Evolutionary conservation across 164 flowering plant genomes (phyloP).

Genomic region (Vitis rupestris): DNA sequence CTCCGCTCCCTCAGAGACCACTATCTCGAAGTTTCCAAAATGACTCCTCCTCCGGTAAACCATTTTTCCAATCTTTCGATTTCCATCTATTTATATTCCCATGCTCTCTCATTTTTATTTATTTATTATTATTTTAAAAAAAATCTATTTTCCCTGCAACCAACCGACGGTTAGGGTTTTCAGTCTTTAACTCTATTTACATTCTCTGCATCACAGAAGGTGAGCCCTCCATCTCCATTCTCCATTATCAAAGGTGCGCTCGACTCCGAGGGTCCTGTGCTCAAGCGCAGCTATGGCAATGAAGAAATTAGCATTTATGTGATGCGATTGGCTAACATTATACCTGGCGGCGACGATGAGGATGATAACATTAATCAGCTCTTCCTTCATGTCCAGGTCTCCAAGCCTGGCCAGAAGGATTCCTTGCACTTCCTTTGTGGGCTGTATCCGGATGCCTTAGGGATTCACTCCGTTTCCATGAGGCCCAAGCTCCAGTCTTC

Average conservation of each 20-base stretch:
- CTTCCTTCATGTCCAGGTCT: constrained; percentile 68
- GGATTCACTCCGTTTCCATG: constrained; percentile 80
- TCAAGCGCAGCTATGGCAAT: constrained; percentile 44
- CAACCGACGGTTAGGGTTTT: not conserved
- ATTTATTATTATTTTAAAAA: not conserved
- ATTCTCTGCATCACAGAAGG: constrained; percentile 45
- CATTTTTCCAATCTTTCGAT: not conserved
- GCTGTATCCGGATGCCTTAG: constrained; percentile 82
- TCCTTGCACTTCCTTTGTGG: constrained; percentile 76
- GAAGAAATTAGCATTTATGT: constrained; percentile 70
- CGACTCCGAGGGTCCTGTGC: constrained; percentile 61
- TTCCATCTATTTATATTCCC: not conserved
- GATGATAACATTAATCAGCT: constrained; percentile 69
- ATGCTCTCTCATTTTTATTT: constrained; percentile 4
- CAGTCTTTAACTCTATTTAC: not conserved
- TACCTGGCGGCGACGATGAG: constrained; percentile 44
- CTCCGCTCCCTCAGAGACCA: constrained; percentile 91
- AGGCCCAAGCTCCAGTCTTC: constrained; percentile 37
- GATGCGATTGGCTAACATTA: constrained; percentile 59
- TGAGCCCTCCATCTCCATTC: constrained; percentile 77
- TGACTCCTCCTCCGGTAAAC: constrained; percentile 76
- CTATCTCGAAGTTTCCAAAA: constrained; percentile 80
- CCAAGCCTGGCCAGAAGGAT: constrained; percentile 54
- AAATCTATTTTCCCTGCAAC: not conserved
- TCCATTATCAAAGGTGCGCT: constrained; percentile 66